These are phyloP conservation scores for Rubus idaeus DNA, from an alignment of 306 rosid genomes.

Conservation along the genomic window DNA sequence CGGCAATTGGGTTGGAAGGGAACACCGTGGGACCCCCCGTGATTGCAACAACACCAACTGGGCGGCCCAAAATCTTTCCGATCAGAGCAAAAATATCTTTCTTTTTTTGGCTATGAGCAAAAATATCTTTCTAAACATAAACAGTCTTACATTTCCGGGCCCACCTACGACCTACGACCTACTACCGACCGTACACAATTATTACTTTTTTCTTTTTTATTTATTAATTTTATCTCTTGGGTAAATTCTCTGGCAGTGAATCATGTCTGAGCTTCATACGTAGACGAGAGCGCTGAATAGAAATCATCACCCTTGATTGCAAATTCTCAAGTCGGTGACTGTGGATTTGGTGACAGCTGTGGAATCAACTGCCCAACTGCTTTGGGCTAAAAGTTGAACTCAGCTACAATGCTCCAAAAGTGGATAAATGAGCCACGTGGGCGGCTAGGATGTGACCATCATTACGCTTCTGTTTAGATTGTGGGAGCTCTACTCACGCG, in stretches of 20 bases:
- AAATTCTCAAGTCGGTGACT: conserved; percentile 38
- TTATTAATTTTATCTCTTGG: background rate
- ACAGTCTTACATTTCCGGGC: conserved; percentile 8
- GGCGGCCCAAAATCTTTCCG: background rate
- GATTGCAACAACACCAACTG: conserved; percentile 1
- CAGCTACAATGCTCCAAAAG: conserved; percentile 22
- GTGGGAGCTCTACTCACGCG: background rate
- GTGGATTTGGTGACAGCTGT: conserved; percentile 54
- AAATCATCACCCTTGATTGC: background rate
- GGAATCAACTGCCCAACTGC: conserved; percentile 65
- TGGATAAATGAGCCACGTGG: conserved; percentile 33
- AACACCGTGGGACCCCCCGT: conserved; percentile 32
- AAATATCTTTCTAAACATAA: background rate
- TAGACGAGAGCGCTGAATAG: background rate
- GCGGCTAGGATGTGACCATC: conserved; percentile 26
- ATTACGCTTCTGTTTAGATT: background rate
- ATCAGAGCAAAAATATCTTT: background rate
- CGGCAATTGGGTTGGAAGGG: conserved; percentile 59
- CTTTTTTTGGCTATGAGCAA: too few relatives aligned
- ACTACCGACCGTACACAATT: conserved; percentile 10
- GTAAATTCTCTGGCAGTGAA: background rate
- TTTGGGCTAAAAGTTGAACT: conserved; percentile 29
- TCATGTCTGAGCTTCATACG: background rate
- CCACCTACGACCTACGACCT: conserved; percentile 22
- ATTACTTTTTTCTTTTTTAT: too few relatives aligned